These are phyloP conservation scores for Patellifolia procumbens DNA, from an alignment of 179 eudicot genomes.

Conservation along the genomic window DNA sequence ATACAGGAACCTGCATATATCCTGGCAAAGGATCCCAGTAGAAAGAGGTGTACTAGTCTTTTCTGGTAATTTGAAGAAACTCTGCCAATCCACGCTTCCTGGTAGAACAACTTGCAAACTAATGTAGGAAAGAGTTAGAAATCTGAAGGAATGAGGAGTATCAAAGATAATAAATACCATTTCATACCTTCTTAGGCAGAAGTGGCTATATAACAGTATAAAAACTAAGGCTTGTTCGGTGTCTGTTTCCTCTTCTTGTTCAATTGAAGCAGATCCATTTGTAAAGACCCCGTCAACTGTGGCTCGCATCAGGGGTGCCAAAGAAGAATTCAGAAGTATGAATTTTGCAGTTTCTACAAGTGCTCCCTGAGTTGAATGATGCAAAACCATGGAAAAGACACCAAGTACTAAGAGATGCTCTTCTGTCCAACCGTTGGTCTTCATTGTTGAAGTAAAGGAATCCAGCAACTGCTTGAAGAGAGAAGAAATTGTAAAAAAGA, in stretches of 20 bases:
- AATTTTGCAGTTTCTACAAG: constrained; percentile 68
- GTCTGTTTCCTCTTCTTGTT: constrained; percentile 59
- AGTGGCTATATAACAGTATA: constrained; percentile 54
- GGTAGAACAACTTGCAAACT: constrained; percentile 71
- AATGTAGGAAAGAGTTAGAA: constrained; percentile 26
- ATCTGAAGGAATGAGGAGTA: not conserved
- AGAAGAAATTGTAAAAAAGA: not conserved
- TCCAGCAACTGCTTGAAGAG: constrained; percentile 54
- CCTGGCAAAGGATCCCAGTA: constrained; percentile 63
- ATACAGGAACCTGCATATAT: constrained; percentile 75
- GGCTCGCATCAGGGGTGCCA: constrained; percentile 49
- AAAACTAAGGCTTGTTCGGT: constrained; percentile 56
- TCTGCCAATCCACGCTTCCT: constrained; percentile 51
- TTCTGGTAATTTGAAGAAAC: constrained; percentile 40
- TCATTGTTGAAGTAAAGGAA: constrained; percentile 41
- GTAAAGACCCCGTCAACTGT: constrained; percentile 50
- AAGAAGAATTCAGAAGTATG: constrained; percentile 58
- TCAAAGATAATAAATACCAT: not conserved
- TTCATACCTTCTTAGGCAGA: constrained; percentile 68
- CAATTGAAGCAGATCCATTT: constrained; percentile 57
- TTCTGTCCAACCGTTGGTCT: constrained; percentile 55
- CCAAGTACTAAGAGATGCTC: constrained; percentile 56
- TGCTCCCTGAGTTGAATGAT: constrained; percentile 64
- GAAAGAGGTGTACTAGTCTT: constrained; percentile 38
- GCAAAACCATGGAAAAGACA: constrained; percentile 69